A percentile compares a stretch with the other conserved stretches of the same genome.
Conservation (phyloP, 257 asterid genomes). For the Rehmannia glutinosa region DNA sequence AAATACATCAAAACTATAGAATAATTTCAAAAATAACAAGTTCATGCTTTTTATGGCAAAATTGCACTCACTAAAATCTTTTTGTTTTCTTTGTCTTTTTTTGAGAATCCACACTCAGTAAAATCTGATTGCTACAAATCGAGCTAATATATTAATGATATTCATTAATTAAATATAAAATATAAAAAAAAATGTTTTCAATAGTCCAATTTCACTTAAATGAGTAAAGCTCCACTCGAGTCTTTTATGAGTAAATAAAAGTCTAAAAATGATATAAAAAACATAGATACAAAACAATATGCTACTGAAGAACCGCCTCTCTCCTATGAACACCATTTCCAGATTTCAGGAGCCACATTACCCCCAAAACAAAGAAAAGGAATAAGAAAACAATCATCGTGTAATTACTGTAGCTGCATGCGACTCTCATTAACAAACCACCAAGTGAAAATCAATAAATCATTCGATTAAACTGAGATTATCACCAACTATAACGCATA, state of each 20-base stretch:
- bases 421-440: slow-evolving; percentile 6
- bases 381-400: neutral
- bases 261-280: neutral
- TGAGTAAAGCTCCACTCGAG: neutral
- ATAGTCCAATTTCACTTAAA: neutral
- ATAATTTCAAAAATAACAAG: neutral
- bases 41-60: neutral
- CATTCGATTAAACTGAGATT: neutral
- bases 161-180: neutral
- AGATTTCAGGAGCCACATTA: neutral
- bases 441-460: neutral
- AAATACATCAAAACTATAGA: too few species aligned
- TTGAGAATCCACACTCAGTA: too few species aligned
- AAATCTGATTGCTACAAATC: neutral
- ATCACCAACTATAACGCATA: neutral
- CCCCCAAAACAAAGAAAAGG: neutral
- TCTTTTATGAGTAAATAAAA: neutral
- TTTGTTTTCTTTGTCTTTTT: too few species aligned
- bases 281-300: too few species aligned
- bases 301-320: too few species aligned
- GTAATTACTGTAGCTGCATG: neutral
- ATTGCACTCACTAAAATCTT: too few species aligned
- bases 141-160: neutral
- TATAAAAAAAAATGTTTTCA: neutral
- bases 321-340: too few species aligned